phyloP scores from a whole-genome alignment of 371 early-diverging fungal species.

The Rhizopus sp. region DNA sequence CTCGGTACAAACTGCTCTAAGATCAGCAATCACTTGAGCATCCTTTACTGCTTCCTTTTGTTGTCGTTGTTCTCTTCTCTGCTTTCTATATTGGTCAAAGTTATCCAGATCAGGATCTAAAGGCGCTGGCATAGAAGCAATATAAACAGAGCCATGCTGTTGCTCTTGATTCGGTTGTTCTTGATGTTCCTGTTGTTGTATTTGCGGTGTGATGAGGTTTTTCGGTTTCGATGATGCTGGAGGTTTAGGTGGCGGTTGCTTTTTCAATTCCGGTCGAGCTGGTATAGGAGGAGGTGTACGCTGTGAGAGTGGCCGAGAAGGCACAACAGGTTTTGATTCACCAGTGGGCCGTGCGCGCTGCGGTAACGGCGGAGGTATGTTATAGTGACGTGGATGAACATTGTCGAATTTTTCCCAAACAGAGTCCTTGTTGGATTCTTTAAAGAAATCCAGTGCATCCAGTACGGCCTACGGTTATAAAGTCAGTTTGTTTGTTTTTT shows the following conservation, averaged over 20 bases:
- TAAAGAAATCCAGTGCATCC: constrained; percentile 91
- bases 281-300: constrained; percentile 41
- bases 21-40: constrained; percentile 80
- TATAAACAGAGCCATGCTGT: constrained; percentile 17
- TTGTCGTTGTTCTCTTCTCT: constrained; percentile 26
- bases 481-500: too few relatives aligned
- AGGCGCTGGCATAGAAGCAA: constrained; percentile 32
- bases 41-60: constrained; percentile 32
- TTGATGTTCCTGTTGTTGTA: constrained; percentile 5
- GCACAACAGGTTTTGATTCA: constrained; percentile 18
- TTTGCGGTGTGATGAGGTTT: not conserved
- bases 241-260: constrained; percentile 41
- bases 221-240: constrained; percentile 30
- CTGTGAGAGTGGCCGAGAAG: constrained; percentile 10
- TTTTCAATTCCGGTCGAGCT: constrained; percentile 32
- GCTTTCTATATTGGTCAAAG: constrained; percentile 16
- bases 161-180: constrained; percentile 17
- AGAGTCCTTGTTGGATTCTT: constrained; percentile 70
- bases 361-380: constrained; percentile 33
- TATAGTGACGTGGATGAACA: constrained; percentile 38
- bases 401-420: constrained; percentile 91
- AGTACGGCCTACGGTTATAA: constrained; percentile 66
- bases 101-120: constrained; percentile 46
- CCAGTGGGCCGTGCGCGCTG: constrained; percentile 21
- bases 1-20: constrained; percentile 86